Percentiles rank a stretch among this genome's conserved stretches.
Evolutionary conservation across 495 filamentous ascomycete genomes (phyloP).

Genomic region (Xylaria cubensis): DNA sequence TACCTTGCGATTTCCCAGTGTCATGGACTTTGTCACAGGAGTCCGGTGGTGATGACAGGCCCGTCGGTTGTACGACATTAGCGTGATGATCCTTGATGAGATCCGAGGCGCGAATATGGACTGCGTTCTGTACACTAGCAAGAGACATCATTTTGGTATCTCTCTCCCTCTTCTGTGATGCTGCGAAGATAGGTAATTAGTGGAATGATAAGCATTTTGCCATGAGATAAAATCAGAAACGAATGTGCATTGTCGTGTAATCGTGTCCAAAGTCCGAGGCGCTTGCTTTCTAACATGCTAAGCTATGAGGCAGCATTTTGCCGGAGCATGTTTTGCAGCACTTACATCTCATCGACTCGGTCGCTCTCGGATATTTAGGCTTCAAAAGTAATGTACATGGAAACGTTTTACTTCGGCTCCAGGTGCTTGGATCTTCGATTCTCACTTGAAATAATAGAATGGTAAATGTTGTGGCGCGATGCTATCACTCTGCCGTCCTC

Average conservation of each 20-base stretch:
- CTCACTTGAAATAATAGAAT: neutral
- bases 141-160: neutral
- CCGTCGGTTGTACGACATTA: neutral
- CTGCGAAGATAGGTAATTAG: slow-evolving; percentile 4
- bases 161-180: slow-evolving; percentile 27
- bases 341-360: neutral
- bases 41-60: neutral
- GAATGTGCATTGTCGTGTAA: no score
- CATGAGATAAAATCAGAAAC: no score
- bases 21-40: neutral
- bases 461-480: neutral
- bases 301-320: neutral
- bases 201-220: neutral
- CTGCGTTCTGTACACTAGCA: slow-evolving; percentile 16
- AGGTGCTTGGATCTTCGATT: no score
- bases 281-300: no score
- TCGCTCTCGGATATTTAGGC: no score
- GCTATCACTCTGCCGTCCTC: neutral
- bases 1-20: neutral
- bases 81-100: slow-evolving; percentile 12
- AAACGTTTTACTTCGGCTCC: no score
- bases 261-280: no score
- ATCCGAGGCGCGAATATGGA: neutral
- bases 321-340: neutral
- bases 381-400: no score